A percentile compares a stretch with the other conserved stretches of the same genome.
phyloP scores from a whole-genome alignment of 768 basidiomycete species.

The Hypholoma sublateritium region DNA sequence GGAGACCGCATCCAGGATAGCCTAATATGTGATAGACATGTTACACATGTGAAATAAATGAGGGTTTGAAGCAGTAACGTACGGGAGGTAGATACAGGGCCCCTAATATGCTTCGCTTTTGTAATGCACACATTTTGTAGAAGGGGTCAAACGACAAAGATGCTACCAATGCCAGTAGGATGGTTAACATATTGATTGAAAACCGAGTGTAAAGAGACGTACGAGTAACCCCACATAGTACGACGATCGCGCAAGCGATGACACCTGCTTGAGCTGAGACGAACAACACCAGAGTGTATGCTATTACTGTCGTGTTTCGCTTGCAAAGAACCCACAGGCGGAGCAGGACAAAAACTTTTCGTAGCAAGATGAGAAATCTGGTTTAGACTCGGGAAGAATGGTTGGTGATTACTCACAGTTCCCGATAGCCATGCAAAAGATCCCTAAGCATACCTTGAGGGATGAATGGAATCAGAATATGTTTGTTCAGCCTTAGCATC shows the following conservation, averaged over 20 bases:
- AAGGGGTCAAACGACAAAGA: not conserved
- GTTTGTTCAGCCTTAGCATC: not conserved
- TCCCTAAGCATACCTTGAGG: slow-evolving; percentile 29
- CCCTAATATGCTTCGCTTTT: slow-evolving; percentile 10
- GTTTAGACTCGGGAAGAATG: not conserved
- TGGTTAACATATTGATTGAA: not conserved
- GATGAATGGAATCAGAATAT: not conserved
- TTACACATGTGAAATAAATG: not conserved
- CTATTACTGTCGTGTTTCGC: slow-evolving; percentile 24
- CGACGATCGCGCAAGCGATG: slow-evolving; percentile 22
- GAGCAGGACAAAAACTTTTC: slow-evolving; percentile 37
- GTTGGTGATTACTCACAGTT: slow-evolving; percentile 28
- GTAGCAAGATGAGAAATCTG: not conserved
- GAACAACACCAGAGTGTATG: slow-evolving; percentile 27
- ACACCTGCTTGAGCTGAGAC: slow-evolving; percentile 26
- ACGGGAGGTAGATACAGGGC: slow-evolving; percentile 13
- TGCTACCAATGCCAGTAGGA: not conserved
- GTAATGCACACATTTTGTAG: slow-evolving; percentile 6
- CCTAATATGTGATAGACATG: not conserved
- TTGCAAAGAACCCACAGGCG: slow-evolving; percentile 39
- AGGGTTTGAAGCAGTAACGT: slow-evolving; percentile 2
- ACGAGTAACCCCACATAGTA: slow-evolving; percentile 28
- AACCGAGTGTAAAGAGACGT: not conserved
- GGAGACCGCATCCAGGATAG: slow-evolving; percentile 13
- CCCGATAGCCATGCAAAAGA: slow-evolving; percentile 32